Base-by-base conservation (phyloP, 306 rosid species). In the Dalbergia cochinchinensis region DNA sequence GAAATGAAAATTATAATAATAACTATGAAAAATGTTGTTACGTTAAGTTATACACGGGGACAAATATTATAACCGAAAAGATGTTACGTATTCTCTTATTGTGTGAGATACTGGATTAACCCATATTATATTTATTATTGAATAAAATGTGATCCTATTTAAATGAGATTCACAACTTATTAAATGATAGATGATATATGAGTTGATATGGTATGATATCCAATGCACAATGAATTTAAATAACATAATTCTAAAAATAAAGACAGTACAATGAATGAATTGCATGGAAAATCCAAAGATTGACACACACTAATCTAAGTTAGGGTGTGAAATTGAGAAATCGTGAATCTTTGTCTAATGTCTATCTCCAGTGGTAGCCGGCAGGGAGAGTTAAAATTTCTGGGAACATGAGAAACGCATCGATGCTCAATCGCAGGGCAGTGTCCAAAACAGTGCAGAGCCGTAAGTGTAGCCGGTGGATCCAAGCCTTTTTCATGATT, bases 331-430 rank as follows among this genome's bases (percentile, higher is more conserved):
- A 61, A 61, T 14, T 62, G 48, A 64, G 69, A 35, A 34, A 34
- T 15, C 13, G 5, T 20, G 13, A 64, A 10, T 35, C 16, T 8
- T 8, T 47, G 50, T 8, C 3, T 45, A 12, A 14, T 12, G 54
- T 12, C 7, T 50, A 50, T 50, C 19, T 50, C 18, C 53, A 47
- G 53, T 12, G 53, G 53, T 26, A 0, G 31, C 31, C 31, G 31
- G 31, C 7, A 37, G 41, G 41, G 41, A 37, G 41, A 37, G 41
- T 37, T 42, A 47, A 47, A 47, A 54, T 15, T 54, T 54, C 4
- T 34, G 47, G 69, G 45, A 39, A 65, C 51, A 37, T 12, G 37
- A 64, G 69, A 64, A 34, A 64, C 26, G 44, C 70, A 61, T 15
- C 1, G 70, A 37, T 31, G 48, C 47, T 37, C 5, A 41, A 44